phyloP scores from a whole-genome alignment of 1,139 yeast genomes.

The Suhomyces kunorum region DNA sequence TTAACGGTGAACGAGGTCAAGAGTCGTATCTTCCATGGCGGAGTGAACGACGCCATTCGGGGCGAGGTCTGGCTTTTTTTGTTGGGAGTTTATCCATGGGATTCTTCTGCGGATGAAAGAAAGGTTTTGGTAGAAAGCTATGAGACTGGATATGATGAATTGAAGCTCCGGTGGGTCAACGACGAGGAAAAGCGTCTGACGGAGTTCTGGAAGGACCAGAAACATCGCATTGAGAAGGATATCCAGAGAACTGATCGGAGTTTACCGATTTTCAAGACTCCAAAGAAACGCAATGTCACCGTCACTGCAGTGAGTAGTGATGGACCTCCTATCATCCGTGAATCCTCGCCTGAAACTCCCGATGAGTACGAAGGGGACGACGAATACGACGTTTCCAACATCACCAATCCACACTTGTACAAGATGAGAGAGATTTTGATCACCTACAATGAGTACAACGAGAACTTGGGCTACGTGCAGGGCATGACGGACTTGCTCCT shows the following conservation, averaged over 20 bases:
- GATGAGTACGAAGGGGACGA: conserved; percentile 39
- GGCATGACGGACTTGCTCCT: conserved; percentile 96
- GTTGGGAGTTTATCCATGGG: conserved; percentile 88
- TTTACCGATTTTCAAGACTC: conserved; percentile 59
- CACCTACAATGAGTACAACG: conserved; percentile 83
- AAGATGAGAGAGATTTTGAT: conserved; percentile 75
- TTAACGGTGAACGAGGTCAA: conserved; percentile 77
- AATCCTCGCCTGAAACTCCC: conserved; percentile 43
- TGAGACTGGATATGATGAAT: conserved; percentile 62
- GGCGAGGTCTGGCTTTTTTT: conserved; percentile 84
- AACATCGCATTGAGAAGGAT: conserved; percentile 87
- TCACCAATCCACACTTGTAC: conserved; percentile 67
- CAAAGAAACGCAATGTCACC: conserved; percentile 27
- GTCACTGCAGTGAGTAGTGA: conserved; percentile 13
- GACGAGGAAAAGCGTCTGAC: conserved; percentile 57
- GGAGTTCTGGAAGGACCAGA: conserved; percentile 86
- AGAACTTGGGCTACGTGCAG: conserved; percentile 89
- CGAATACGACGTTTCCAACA: conserved; percentile 50
- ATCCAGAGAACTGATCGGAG: conserved; percentile 89
- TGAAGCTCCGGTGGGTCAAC: conserved; percentile 69
- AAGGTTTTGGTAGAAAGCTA: conserved; percentile 56
- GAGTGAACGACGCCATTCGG: conserved; percentile 61
- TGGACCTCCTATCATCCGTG: conserved; percentile 14
- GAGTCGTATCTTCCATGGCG: conserved; percentile 87
- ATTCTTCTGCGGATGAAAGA: conserved; percentile 70